Evolutionary conservation across 2,329 filamentous ascomycete species (phyloP).

Genomic region (Aspergillus sergii): DNA sequence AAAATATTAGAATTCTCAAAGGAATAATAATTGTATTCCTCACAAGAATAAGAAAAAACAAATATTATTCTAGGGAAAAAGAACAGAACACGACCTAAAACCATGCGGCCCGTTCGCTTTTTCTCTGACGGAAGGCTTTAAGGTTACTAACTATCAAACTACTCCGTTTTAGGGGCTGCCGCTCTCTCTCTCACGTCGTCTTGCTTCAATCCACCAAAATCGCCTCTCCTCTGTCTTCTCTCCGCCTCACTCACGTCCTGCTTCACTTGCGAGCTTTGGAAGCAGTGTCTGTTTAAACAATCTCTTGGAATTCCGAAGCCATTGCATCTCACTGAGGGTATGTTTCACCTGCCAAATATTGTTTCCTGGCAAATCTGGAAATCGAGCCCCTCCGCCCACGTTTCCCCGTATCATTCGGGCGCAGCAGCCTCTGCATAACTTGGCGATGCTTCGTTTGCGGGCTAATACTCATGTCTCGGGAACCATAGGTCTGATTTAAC

Average conservation of each 20-base stretch:
- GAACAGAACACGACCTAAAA: background rate
- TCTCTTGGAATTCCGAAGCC: background rate
- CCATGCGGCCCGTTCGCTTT: slow-evolving; percentile 1
- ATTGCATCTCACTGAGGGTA: slow-evolving; percentile 20
- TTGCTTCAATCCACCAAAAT: slow-evolving; percentile 8
- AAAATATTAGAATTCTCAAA: background rate
- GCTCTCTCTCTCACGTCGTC: slow-evolving; percentile 9
- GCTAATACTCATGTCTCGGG: slow-evolving; percentile 15
- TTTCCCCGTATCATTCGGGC: slow-evolving; percentile 14
- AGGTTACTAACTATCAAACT: slow-evolving; percentile 5
- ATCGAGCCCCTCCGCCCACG: slow-evolving; percentile 25
- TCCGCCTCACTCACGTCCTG: background rate
- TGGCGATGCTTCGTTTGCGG: slow-evolving; percentile 14
- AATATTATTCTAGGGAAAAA: background rate
- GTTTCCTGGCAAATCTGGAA: slow-evolving; percentile 18
- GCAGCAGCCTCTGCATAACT: slow-evolving; percentile 11
- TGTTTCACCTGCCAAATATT: slow-evolving; percentile 16
- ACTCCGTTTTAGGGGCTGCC: slow-evolving; percentile 9
- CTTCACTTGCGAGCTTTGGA: background rate
- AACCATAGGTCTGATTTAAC: slow-evolving; percentile 18
- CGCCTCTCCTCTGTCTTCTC: slow-evolving; percentile 5
- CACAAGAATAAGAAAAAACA: background rate
- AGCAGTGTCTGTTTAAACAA: background rate
- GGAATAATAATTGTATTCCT: background rate
- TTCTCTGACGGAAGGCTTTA: slow-evolving; percentile 5